Percentiles rank a stretch among this genome's conserved stretches.
Conservation (phyloP, 1,139 yeast species). For the Suhomyces taliae region DNA sequence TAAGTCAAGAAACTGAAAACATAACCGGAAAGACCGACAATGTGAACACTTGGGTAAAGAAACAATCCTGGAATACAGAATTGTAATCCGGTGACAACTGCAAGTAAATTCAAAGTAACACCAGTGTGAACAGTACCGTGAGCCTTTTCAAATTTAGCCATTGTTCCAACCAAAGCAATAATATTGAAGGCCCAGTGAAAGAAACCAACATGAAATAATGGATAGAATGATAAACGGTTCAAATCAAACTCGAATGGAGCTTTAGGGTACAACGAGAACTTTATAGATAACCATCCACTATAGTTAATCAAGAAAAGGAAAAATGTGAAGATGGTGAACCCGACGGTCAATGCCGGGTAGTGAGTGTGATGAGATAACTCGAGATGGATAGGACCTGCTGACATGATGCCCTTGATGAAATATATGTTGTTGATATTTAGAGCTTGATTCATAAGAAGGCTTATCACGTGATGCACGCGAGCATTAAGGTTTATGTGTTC, state of each 20-base stretch:
- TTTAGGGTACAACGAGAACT: slow-evolving; percentile 49
- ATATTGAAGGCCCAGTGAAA: slow-evolving; percentile 67
- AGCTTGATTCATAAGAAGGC: background rate
- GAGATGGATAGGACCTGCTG: background rate
- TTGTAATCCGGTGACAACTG: slow-evolving; percentile 68
- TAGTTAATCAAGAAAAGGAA: slow-evolving; percentile 35
- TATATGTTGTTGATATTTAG: background rate
- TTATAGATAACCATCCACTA: slow-evolving; percentile 18
- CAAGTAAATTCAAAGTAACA: slow-evolving; percentile 69
- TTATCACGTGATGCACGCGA: background rate
- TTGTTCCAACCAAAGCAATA: slow-evolving; percentile 58
- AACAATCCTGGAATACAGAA: slow-evolving; percentile 58
- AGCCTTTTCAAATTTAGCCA: slow-evolving; percentile 66
- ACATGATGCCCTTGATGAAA: background rate
- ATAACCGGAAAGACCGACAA: slow-evolving; percentile 74
- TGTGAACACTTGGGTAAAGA: slow-evolving; percentile 54
- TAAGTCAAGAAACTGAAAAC: slow-evolving; percentile 70
- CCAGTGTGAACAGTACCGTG: slow-evolving; percentile 93
- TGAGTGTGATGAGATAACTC: slow-evolving; percentile 3
- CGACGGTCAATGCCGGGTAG: slow-evolving; percentile 66
- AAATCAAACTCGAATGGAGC: slow-evolving; percentile 59
- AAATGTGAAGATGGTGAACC: slow-evolving; percentile 57
- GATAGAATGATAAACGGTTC: slow-evolving; percentile 71
- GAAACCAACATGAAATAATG: slow-evolving; percentile 62
- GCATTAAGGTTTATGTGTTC: no score